Evolutionary conservation across 345 rosid genomes (phyloP).

Genomic region (Citrus reticulata): DNA sequence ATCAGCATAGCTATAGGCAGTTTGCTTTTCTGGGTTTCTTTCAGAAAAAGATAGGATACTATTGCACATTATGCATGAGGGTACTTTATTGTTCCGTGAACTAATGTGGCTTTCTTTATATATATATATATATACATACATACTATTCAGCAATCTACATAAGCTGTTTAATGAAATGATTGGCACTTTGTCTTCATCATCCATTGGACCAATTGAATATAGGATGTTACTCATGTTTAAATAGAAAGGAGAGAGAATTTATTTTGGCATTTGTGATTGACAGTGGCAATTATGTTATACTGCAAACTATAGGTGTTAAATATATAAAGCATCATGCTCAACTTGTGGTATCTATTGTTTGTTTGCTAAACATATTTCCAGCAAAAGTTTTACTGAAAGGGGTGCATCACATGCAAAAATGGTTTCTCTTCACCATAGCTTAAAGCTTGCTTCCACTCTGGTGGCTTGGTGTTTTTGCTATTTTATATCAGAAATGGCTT

Average conservation of each 20-base stretch:
- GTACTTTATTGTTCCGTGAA: background rate
- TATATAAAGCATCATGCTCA: slow-evolving; percentile 16
- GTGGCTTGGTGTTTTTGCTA: background rate
- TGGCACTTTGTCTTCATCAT: background rate
- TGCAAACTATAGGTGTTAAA: slow-evolving; percentile 13
- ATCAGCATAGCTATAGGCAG: background rate
- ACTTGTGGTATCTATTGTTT: slow-evolving; percentile 24
- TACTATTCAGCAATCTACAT: background rate
- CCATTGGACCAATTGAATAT: background rate
- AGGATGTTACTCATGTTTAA: background rate
- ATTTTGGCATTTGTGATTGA: slow-evolving; percentile 11
- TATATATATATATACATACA: too few species aligned
- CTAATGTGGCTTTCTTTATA: background rate
- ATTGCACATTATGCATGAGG: background rate
- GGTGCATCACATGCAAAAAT: slow-evolving; percentile 18
- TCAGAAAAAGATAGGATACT: background rate
- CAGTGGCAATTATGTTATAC: slow-evolving; percentile 26
- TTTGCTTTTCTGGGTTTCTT: background rate
- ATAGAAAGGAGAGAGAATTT: background rate
- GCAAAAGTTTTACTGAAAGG: slow-evolving; percentile 14
- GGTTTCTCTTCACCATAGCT: slow-evolving; percentile 14
- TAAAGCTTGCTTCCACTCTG: slow-evolving; percentile 7
- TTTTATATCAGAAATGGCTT: slow-evolving; percentile 35
- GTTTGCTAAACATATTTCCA: slow-evolving; percentile 10
- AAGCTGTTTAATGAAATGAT: background rate